These are phyloP conservation scores for Apiospora rasikravindrae DNA, from an alignment of 2,329 filamentous ascomycete species.

Conservation along the genomic window DNA sequence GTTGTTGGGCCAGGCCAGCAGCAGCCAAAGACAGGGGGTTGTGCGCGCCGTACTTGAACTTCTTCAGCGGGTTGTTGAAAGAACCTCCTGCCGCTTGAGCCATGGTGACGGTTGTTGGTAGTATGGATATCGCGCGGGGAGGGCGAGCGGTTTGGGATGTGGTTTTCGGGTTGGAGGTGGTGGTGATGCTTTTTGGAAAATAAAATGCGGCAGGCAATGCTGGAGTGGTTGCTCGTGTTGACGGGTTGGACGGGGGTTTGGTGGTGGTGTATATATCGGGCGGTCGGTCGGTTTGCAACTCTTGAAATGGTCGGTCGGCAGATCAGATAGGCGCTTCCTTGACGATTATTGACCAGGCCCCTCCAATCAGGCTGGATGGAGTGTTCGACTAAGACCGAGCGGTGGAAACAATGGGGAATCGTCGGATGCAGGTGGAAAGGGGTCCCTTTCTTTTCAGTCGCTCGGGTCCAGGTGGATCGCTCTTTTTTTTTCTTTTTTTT, in stretches of 20 bases:
- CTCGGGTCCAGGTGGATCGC: slow-evolving; percentile 17
- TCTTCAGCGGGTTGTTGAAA: slow-evolving; percentile 99
- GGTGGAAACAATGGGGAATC: slow-evolving; percentile 15
- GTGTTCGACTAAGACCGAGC: slow-evolving; percentile 8
- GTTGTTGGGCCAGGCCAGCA: background rate
- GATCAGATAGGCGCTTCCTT: background rate
- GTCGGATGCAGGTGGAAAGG: slow-evolving; percentile 20
- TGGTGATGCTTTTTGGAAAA: background rate
- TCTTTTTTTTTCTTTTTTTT: background rate
- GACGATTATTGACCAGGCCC: background rate
- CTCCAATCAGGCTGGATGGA: slow-evolving; percentile 10
- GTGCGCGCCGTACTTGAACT: slow-evolving; percentile 81
- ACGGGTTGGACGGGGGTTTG: background rate
- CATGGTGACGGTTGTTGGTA: slow-evolving; percentile 61
- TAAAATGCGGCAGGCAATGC: background rate
- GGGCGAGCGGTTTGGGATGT: slow-evolving; percentile 5
- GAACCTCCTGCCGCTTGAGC: slow-evolving; percentile 79
- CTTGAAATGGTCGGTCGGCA: background rate
- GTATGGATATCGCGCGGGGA: slow-evolving; percentile 11
- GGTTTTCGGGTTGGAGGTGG: background rate
- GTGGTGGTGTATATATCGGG: slow-evolving; percentile 4
- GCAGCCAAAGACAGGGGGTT: slow-evolving; percentile 26
- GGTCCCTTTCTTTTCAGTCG: slow-evolving; percentile 16
- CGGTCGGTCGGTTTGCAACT: background rate
- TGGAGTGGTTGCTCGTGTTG: background rate